Evolutionary conservation across 2,329 filamentous ascomycete genomes (phyloP), one percentile per base, ranked within the genome.

Genomic region (Penicillium sp.): DNA sequence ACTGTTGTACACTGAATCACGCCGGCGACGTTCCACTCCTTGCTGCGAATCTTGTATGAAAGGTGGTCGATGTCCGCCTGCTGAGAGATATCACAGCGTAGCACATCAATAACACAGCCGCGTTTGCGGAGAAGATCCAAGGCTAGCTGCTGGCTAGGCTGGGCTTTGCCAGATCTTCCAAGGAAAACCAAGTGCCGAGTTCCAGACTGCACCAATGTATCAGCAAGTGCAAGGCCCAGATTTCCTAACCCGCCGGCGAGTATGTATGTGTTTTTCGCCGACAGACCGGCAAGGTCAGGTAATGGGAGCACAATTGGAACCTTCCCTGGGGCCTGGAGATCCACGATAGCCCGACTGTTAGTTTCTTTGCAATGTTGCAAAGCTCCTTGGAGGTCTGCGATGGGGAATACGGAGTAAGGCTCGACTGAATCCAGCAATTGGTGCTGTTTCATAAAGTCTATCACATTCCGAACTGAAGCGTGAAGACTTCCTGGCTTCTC

Each of bases 151-250:
- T 56, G 55, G 5, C 16, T 36, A 9, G 43, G 40, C 12, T 53
- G 49, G 3, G 47, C 33, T 1, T 41, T 45, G 2, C 58, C 57
- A 18, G 60, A 61, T 8, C 60, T 50, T 14, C 50, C 50, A 30
- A 61, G 54, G 51, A 62, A 60, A 2, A 61, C 51, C n/a, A 61
- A 41, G 34, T 62, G 56, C 3, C 54, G 53, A 13, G 59, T 57
- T 6, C 59, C 58, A 36, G 46, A 52, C 8, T 50, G 42, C 6
- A 49, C 49, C 34, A 62, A 42, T 3, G 49, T 59, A 10, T 54
- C 46, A 6, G 60, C 60, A 25, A 59, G 37, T 8, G 57, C 52
- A 19, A 60, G 49, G 12, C 60, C 60, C 1, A 62, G 47, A 25
- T 54, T 56, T 9, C 60, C 57, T n/a, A 62, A 39, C 1, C 60